phyloP scores from a whole-genome alignment of 2,329 filamentous ascomycete species.

The Pseudogymnoascus sp. region DNA sequence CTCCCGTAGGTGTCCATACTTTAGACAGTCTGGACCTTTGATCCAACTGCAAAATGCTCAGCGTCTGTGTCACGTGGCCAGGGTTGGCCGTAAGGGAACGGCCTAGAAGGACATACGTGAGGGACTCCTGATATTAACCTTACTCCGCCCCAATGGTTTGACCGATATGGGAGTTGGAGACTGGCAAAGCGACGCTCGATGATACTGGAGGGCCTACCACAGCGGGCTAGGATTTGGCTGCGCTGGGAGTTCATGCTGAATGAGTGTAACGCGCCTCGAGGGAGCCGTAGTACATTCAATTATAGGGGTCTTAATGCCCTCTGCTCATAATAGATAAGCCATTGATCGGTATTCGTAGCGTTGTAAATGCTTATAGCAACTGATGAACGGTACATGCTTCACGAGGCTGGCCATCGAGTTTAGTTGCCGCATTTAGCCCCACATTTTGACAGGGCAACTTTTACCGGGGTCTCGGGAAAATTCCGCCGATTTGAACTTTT shows the following conservation, averaged over 20 bases:
- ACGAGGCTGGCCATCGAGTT: constrained; percentile 2
- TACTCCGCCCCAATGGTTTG: background rate
- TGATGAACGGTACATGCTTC: background rate
- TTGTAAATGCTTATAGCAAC: constrained; percentile 1
- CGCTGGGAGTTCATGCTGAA: background rate
- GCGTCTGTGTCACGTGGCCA: constrained; percentile 13
- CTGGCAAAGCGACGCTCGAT: background rate
- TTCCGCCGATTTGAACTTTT: constrained; percentile 12
- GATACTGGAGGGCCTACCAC: background rate
- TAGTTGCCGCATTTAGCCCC: background rate
- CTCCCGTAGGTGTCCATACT: constrained; percentile 72
- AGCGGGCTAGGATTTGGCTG: background rate
- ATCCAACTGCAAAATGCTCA: constrained; percentile 39
- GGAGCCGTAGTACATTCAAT: background rate
- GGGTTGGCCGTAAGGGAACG: background rate
- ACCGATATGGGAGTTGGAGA: background rate
- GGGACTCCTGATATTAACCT: background rate
- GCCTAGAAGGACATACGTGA: background rate
- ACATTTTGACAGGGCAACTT: constrained; percentile 8
- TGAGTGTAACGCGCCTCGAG: background rate
- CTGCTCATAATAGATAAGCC: constrained; percentile 5
- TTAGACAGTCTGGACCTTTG: constrained; percentile 57
- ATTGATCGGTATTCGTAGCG: background rate
- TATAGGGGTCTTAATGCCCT: background rate
- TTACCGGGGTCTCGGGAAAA: constrained; percentile 14